phyloP scores from a whole-genome alignment of 371 early-diverging fungal genomes.

The Mycotypha africana region DNA sequence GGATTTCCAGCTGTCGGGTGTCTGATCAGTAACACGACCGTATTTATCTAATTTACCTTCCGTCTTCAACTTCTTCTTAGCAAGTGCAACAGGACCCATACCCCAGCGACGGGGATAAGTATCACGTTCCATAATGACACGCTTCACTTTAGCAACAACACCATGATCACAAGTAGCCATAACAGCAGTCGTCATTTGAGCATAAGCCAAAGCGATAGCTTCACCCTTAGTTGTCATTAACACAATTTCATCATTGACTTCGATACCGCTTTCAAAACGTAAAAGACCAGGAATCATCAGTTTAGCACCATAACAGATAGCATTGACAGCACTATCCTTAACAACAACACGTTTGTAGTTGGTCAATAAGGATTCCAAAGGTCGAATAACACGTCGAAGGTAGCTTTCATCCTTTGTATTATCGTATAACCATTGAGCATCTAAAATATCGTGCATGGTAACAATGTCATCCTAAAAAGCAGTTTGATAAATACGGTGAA shows the following conservation, averaged over 20 bases:
- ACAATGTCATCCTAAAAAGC: conserved; percentile 83
- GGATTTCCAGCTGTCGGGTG: conserved; percentile 75
- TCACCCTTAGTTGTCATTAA: conserved; percentile 99
- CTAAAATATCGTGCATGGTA: conserved; percentile 99
- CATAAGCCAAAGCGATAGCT: conserved; percentile 97
- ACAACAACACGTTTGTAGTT: conserved; percentile 98
- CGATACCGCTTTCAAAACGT: conserved; percentile 96
- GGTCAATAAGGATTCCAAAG: conserved; percentile 94
- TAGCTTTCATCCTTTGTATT: conserved; percentile 88
- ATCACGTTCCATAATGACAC: conserved; percentile 99
- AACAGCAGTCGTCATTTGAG: conserved; percentile 92
- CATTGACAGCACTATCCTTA: conserved; percentile 98
- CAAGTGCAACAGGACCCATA: conserved; percentile 87
- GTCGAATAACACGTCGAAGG: conserved; percentile 94
- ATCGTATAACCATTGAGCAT: conserved; percentile 98
- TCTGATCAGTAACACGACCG: conserved; percentile 82
- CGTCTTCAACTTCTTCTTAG: conserved; percentile 97
- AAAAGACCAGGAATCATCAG: conserved; percentile 98
- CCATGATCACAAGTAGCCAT: conserved; percentile 89
- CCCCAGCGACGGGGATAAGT: conserved; percentile 99
- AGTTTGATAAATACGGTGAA: too few species aligned
- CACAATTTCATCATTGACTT: conserved; percentile 94
- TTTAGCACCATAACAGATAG: conserved; percentile 99
- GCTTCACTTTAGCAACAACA: conserved; percentile 98
- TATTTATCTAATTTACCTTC: conserved; percentile 96